Evolutionary conservation across 2,329 filamentous ascomycete genomes (phyloP).

Genomic region (Sordariomycetes sp.): DNA sequence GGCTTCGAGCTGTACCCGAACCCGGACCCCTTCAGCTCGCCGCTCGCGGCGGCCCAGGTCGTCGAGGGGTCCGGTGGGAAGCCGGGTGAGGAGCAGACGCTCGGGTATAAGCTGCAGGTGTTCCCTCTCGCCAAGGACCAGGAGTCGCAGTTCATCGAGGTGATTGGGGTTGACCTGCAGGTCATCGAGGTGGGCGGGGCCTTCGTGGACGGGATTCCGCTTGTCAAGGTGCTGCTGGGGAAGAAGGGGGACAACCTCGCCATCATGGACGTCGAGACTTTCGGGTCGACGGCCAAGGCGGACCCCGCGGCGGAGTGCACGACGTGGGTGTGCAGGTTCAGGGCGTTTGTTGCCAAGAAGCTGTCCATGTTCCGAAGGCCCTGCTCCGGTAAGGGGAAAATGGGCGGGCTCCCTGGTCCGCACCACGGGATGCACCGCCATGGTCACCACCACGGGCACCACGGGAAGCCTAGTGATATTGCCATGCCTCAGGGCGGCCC

Average conservation of each 20-base stretch:
- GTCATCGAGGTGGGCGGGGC: constrained; percentile 45
- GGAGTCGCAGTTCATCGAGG: constrained; percentile 33
- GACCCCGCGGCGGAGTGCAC: constrained; percentile 34
- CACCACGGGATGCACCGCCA: neutral
- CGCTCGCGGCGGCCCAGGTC: constrained; percentile 31
- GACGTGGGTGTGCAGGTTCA: constrained; percentile 1
- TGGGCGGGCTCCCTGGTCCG: neutral
- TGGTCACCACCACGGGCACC: constrained; percentile 3
- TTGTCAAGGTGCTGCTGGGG: constrained; percentile 47
- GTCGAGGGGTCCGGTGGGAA: constrained; percentile 18
- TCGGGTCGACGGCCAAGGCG: constrained; percentile 12
- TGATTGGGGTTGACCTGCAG: constrained; percentile 40
- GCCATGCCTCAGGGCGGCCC: constrained; percentile 9
- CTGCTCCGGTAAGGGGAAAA: constrained; percentile 1
- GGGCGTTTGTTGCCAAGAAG: neutral
- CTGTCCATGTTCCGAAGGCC: neutral
- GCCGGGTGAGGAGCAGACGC: constrained; percentile 15
- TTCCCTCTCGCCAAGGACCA: constrained; percentile 30
- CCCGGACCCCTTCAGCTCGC: constrained; percentile 28
- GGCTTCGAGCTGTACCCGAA: constrained; percentile 46
- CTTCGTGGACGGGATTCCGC: constrained; percentile 39
- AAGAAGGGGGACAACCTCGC: constrained; percentile 37
- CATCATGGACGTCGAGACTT: constrained; percentile 33
- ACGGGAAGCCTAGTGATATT: constrained; percentile 9
- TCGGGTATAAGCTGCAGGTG: constrained; percentile 35